A percentile compares a stretch with the other conserved stretches of the same genome.
Conservation (phyloP, 352 stramenopile species). For the Pythium angustatum region DNA sequence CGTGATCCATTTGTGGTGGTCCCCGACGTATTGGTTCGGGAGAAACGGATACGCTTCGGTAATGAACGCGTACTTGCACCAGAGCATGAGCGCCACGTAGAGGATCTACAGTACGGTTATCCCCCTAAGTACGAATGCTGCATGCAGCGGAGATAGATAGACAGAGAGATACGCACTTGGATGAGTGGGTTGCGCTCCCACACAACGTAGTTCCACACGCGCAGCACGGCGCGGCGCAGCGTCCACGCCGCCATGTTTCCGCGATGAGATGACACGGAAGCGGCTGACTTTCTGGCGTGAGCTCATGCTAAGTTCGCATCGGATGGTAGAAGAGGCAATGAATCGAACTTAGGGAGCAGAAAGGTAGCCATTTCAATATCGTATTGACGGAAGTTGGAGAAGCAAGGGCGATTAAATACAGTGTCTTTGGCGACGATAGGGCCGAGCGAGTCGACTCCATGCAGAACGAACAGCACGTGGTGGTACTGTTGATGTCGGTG, state of each 20-base stretch:
- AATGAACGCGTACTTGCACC: slow-evolving; percentile 73
- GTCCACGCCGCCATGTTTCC: slow-evolving; percentile 2
- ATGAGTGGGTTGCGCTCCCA: slow-evolving; percentile 70
- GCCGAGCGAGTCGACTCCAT: too few species aligned
- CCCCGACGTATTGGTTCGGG: slow-evolving; percentile 60
- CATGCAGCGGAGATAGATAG: neutral
- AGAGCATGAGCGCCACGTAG: slow-evolving; percentile 74
- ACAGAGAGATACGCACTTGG: slow-evolving; percentile 36
- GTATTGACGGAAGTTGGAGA: neutral
- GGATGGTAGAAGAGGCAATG: neutral
- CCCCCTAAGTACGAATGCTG: neutral
- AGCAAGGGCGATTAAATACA: too few species aligned
- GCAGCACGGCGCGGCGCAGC: slow-evolving; percentile 33
- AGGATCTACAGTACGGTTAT: slow-evolving; percentile 44
- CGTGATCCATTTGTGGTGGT: slow-evolving; percentile 67
- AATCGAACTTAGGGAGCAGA: slow-evolving; percentile 15
- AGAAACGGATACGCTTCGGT: slow-evolving; percentile 57
- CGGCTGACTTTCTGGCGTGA: neutral
- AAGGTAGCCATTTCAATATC: slow-evolving; percentile 20
- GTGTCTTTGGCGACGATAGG: too few species aligned
- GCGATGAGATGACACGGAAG: slow-evolving; percentile 6
- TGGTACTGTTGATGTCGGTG: too few species aligned
- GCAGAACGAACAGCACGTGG: too few species aligned
- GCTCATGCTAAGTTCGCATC: slow-evolving; percentile 11
- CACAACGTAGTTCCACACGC: slow-evolving; percentile 59